phyloP scores from a whole-genome alignment of 345 rosid species.

The Adansonia digitata region DNA sequence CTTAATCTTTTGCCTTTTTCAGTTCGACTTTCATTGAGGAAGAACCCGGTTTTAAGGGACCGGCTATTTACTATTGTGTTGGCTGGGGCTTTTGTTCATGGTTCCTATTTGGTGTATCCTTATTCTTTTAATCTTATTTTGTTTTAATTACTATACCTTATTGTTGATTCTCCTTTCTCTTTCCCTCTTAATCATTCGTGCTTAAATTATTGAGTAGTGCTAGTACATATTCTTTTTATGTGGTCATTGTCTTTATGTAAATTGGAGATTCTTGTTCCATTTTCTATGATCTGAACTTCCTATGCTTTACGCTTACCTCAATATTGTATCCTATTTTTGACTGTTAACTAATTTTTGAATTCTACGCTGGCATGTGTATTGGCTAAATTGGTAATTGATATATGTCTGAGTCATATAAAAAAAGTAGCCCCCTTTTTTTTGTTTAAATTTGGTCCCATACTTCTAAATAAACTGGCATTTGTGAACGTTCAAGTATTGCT shows the following conservation, averaged over 20 bases:
- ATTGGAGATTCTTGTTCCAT: constrained; percentile 11
- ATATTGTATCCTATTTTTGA: not conserved
- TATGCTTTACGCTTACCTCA: not conserved
- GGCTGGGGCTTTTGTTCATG: constrained; percentile 87
- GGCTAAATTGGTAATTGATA: not conserved
- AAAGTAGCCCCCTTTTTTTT: not conserved
- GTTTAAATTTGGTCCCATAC: not conserved
- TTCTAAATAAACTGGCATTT: not conserved
- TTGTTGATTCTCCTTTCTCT: not conserved
- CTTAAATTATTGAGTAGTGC: not conserved
- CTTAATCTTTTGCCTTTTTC: not conserved
- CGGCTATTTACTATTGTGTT: constrained; percentile 71
- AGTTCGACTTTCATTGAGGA: constrained; percentile 67
- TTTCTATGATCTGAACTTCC: not conserved
- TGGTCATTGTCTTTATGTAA: constrained; percentile 6
- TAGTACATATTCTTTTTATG: constrained; percentile 3
- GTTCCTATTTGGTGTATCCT: constrained; percentile 97
- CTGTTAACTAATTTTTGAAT: not conserved
- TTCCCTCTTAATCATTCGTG: not conserved
- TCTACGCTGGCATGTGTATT: not conserved
- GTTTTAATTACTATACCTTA: not conserved
- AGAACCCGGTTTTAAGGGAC: constrained; percentile 74
- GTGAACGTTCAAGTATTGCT: not conserved
- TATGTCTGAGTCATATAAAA: not conserved
- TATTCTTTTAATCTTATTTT: constrained; percentile 5